These are phyloP conservation scores for Yamadazyma buinensis DNA, from an alignment of 1,139 yeast genomes.

Conservation along the genomic window DNA sequence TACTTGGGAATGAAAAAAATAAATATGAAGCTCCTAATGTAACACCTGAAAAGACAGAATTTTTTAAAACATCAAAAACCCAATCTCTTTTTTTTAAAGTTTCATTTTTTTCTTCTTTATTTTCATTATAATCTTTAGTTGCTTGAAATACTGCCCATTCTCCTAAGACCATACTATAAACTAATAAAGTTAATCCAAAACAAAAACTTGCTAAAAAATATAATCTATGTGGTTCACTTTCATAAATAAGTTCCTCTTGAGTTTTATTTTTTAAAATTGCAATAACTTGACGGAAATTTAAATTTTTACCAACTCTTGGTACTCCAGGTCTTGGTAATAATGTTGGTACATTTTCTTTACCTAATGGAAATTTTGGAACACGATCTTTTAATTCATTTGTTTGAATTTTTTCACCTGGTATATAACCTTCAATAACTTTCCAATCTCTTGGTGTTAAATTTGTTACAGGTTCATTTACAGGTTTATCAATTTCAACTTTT, in stretches of 20 bases:
- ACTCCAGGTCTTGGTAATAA: conserved; percentile 70
- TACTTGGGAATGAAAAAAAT: conserved; percentile 55
- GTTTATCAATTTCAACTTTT: not conserved
- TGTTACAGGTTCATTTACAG: not conserved
- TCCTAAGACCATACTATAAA: conserved; percentile 60
- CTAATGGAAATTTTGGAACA: conserved; percentile 62
- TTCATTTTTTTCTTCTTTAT: conserved; percentile 42
- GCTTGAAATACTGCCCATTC: conserved; percentile 61
- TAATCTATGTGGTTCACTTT: conserved; percentile 77
- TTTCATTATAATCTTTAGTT: conserved; percentile 54
- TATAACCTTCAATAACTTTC: conserved; percentile 45
- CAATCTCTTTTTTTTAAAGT: conserved; percentile 37
- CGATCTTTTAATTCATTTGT: conserved; percentile 47
- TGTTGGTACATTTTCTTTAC: conserved; percentile 64
- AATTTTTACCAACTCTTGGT: conserved; percentile 59
- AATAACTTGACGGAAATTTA: conserved; percentile 62
- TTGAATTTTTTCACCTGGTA: conserved; percentile 59
- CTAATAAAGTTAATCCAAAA: conserved; percentile 61
- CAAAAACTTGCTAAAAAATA: conserved; percentile 71
- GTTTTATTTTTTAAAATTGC: conserved; percentile 52
- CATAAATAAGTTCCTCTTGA: conserved; percentile 73
- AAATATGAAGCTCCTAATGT: conserved; percentile 40
- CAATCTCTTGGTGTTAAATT: conserved; percentile 40
- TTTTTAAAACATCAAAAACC: conserved; percentile 25
- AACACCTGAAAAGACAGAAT: conserved; percentile 34